Conservation (phyloP, 805 yeast species). For the Groenewaldozyma tartarivorans region DNA sequence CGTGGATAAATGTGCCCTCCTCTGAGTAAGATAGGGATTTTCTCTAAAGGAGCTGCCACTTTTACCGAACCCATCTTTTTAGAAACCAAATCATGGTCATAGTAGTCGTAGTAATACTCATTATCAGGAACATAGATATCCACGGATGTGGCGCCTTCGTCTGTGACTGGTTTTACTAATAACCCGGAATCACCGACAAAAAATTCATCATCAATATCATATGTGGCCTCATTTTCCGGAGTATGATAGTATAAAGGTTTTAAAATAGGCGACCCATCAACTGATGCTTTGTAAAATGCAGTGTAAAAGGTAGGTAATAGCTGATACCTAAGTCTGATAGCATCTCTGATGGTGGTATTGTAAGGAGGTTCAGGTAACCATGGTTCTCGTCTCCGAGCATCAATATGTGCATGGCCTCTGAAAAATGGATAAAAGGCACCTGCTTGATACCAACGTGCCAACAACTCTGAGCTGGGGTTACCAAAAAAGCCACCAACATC, state of each 20-base stretch:
- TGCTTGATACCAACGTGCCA: slow-evolving; percentile 90
- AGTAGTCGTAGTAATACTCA: slow-evolving; percentile 31
- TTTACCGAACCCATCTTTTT: slow-evolving; percentile 33
- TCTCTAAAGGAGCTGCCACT: slow-evolving; percentile 40
- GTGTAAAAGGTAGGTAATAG: slow-evolving; percentile 77
- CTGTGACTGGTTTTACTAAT: slow-evolving; percentile 72
- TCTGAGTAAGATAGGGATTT: slow-evolving; percentile 61
- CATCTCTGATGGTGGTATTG: slow-evolving; percentile 54
- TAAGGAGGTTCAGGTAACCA: slow-evolving; percentile 75
- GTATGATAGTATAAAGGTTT: slow-evolving; percentile 25
- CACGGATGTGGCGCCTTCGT: slow-evolving; percentile 36
- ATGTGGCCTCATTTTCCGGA: slow-evolving; percentile 35
- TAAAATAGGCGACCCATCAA: slow-evolving; percentile 58
- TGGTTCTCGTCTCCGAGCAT: slow-evolving; percentile 87
- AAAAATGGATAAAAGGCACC: slow-evolving; percentile 96
- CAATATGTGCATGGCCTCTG: slow-evolving; percentile 95
- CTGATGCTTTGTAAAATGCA: slow-evolving; percentile 55
- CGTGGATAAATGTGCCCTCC: slow-evolving; percentile 72
- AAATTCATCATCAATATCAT: slow-evolving; percentile 72
- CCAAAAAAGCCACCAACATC: slow-evolving; percentile 98
- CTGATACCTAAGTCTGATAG: slow-evolving; percentile 63
- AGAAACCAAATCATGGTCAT: slow-evolving; percentile 14
- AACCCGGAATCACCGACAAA: slow-evolving; percentile 64
- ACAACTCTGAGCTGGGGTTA: slow-evolving; percentile 70
- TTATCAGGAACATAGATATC: slow-evolving; percentile 41